Evolutionary conservation across 1,284 basidiomycete genomes (phyloP).

Genomic region (Pseudozyma hubeiensis): DNA sequence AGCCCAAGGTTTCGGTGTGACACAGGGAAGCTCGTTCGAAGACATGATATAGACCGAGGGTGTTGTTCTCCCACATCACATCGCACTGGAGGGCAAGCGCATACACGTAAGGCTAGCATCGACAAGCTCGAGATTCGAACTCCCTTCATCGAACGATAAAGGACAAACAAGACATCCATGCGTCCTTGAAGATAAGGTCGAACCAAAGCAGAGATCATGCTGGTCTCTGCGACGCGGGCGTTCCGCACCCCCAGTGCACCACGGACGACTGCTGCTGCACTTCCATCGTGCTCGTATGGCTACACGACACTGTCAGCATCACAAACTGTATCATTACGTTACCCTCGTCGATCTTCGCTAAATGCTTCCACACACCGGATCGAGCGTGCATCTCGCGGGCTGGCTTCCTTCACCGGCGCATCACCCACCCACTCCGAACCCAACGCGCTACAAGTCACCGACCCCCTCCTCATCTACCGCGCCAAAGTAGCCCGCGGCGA

Average conservation of each 20-base stretch:
- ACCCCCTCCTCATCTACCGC: conserved; percentile 60
- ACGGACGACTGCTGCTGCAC: neutral
- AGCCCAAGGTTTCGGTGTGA: no score
- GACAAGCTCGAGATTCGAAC: no score
- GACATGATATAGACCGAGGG: no score
- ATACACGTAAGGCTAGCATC: no score
- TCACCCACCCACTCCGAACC: conserved; percentile 5
- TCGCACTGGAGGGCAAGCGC: no score
- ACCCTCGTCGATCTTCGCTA: neutral
- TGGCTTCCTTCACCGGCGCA: conserved; percentile 17
- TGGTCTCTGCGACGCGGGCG: conserved; percentile 20
- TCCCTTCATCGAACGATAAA: no score
- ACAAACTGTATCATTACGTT: neutral
- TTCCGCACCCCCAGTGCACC: conserved; percentile 11
- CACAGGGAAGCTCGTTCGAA: no score
- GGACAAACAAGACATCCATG: neutral
- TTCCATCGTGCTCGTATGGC: neutral
- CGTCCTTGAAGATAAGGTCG: neutral
- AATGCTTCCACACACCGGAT: neutral
- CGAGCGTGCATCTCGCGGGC: neutral
- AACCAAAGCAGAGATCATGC: conserved; percentile 16
- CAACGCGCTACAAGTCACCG: conserved; percentile 52
- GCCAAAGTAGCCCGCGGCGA: conserved; percentile 72
- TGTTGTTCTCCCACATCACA: no score
- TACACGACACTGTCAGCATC: conserved; percentile 5